Evolutionary conservation across 495 filamentous ascomycete genomes (phyloP), one percentile per base, ranked within the genome.

Genomic region (Aspergillus kassunensis): DNA sequence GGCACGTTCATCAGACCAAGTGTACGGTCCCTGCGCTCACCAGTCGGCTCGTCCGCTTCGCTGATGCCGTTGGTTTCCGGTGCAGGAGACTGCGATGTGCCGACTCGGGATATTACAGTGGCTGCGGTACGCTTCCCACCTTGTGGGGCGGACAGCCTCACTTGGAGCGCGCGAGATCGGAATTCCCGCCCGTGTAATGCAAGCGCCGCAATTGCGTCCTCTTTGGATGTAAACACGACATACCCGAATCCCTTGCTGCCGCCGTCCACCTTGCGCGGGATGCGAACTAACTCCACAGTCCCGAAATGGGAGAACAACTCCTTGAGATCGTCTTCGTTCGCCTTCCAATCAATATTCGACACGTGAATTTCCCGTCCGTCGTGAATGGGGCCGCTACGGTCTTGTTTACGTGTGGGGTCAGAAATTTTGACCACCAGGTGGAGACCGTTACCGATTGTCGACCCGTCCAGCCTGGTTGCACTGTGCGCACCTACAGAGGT

Each of bases 351-450:
- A 11, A 97, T 61, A 51, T 92, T 89, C 30, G 76, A 76, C 49
- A 96, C 77, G 59, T 88, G 90, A n/a, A 98, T 55, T 65, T 97
- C 92, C 19, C 93, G 83, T 10, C 85, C 89, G 67, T 97, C 92
- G 16, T 85, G 70, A 46, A 89, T 78, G 21, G 93, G 83, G n/a
- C 90, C 90, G 29, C 83, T 75, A n/a, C 93, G 85, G 16, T 81
- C 76, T 63, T 91, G 84, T 70, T 88, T 92, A 18, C 80, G 76
- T 2, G 69, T 70, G 0, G 93, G 93, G 60, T 96, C 81, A 0
- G 93, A 97, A 51, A 95, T 86, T 68, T 91, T 90, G 4, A 79
- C 89, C 24, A 83, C 61, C 6, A 98, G 73, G 53, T 78, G 83
- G 48, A 82, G 81, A 27, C 79, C 78, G 23, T 80, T 75, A 27